These are phyloP conservation scores for Emericellopsis cladophorae DNA, from an alignment of 2,329 filamentous ascomycete species.

Conservation along the genomic window DNA sequence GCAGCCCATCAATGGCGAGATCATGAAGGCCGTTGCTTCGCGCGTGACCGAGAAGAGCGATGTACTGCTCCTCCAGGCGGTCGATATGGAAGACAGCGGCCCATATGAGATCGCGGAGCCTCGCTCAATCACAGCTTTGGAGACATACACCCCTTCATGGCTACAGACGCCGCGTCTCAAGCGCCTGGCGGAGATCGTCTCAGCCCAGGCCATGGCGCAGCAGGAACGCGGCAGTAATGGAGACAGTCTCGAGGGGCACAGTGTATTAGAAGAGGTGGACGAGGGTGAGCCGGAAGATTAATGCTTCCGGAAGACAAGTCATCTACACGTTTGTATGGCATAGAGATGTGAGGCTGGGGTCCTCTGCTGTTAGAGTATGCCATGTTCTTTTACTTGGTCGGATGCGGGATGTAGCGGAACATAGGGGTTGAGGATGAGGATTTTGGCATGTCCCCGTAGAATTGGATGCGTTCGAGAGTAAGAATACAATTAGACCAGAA, in stretches of 20 bases:
- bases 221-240: conserved; percentile 66
- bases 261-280: conserved; percentile 39
- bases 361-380: too few relatives aligned
- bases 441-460: too few relatives aligned
- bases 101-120: conserved; percentile 98
- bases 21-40: conserved; percentile 98
- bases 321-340: neutral
- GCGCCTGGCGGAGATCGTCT: conserved; percentile 95
- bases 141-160: conserved; percentile 97
- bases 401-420: too few relatives aligned
- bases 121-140: conserved; percentile 84
- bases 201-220: conserved; percentile 88
- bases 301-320: neutral
- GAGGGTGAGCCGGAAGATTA: conserved; percentile 25
- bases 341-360: neutral
- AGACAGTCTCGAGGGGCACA: conserved; percentile 32
- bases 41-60: conserved; percentile 97
- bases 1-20: conserved; percentile 97
- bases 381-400: too few relatives aligned
- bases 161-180: conserved; percentile 92
- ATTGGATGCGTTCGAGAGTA: too few relatives aligned
- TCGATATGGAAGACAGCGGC: conserved; percentile 98
- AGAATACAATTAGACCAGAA: too few relatives aligned
- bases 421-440: too few relatives aligned
- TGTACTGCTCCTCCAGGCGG: conserved; percentile 80